Percentiles rank a stretch among this genome's conserved stretches.
These are phyloP conservation scores for Fomes fomentarius DNA, from an alignment of 1,284 basidiomycete genomes.

Conservation along the genomic window DNA sequence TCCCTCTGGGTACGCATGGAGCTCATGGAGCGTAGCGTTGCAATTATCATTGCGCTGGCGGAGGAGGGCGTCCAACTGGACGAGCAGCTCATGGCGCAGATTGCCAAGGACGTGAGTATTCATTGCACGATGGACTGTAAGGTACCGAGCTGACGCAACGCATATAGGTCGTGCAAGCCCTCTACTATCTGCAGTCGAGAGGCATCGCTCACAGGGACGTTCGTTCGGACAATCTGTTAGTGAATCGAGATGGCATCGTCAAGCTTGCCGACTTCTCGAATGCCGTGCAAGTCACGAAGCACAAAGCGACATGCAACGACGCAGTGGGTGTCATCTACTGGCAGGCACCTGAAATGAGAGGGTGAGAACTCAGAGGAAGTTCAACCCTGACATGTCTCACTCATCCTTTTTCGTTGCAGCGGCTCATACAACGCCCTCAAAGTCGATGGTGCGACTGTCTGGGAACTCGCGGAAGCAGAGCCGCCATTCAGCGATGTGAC, in stretches of 20 bases:
- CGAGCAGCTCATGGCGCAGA: constrained; percentile 69
- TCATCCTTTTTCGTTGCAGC: constrained; percentile 34
- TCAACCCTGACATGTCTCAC: not conserved
- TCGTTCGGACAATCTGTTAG: constrained; percentile 76
- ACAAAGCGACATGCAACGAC: constrained; percentile 54
- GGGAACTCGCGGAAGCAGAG: constrained; percentile 76
- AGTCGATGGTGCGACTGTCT: constrained; percentile 78
- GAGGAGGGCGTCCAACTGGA: constrained; percentile 60
- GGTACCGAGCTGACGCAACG: too few species aligned
- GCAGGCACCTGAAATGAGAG: constrained; percentile 76
- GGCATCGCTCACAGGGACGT: constrained; percentile 79
- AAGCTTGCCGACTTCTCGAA: constrained; percentile 83
- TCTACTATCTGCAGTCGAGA: constrained; percentile 63
- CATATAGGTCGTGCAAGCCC: constrained; percentile 58
- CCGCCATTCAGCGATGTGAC: constrained; percentile 72
- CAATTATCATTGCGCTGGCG: constrained; percentile 69
- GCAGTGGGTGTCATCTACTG: constrained; percentile 74
- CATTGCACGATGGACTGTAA: too few species aligned
- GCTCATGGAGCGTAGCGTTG: constrained; percentile 81
- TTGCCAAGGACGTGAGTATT: constrained; percentile 70
- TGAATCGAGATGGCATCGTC: constrained; percentile 66
- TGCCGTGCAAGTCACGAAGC: constrained; percentile 57
- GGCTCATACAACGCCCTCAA: constrained; percentile 74
- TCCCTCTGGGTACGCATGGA: constrained; percentile 85
- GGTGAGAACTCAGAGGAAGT: too few species aligned